These are phyloP conservation scores for Senna siamea DNA, from an alignment of 306 rosid species.

Conservation along the genomic window DNA sequence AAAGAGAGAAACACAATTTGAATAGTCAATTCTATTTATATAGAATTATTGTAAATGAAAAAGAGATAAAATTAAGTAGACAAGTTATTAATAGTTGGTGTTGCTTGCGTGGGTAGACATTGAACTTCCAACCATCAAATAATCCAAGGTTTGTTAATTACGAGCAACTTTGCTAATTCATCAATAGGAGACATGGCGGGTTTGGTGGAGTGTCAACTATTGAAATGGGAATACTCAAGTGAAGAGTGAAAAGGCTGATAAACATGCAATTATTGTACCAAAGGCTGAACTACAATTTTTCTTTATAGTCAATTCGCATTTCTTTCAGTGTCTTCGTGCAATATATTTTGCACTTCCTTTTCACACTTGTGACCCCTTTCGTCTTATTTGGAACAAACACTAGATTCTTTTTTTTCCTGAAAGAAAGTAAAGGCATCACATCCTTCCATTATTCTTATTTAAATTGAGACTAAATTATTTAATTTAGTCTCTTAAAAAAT, in stretches of 20 bases:
- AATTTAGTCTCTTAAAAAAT: no score
- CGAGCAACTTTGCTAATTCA: neutral
- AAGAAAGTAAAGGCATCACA: no score
- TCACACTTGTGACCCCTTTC: neutral
- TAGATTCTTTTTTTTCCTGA: no score
- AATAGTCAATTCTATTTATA: neutral
- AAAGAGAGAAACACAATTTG: no score
- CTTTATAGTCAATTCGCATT: neutral
- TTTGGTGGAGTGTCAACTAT: conserved; percentile 7
- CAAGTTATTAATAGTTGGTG: neutral
- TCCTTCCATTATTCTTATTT: neutral
- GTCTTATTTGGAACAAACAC: no score
- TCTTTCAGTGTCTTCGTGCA: neutral
- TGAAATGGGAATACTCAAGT: neutral
- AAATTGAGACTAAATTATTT: no score
- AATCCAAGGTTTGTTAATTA: neutral
- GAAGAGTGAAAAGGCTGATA: no score
- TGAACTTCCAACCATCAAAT: neutral
- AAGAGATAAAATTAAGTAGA: neutral
- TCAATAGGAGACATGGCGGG: neutral
- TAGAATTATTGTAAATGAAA: neutral
- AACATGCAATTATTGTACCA: neutral
- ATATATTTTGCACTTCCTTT: neutral
- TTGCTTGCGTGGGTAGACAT: conserved; percentile 2
- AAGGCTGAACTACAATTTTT: no score